A percentile compares a stretch with the other conserved stretches of the same genome.
Evolutionary conservation across 2,329 filamentous ascomycete genomes (phyloP).

Genomic region (Emmonsia crescens): DNA sequence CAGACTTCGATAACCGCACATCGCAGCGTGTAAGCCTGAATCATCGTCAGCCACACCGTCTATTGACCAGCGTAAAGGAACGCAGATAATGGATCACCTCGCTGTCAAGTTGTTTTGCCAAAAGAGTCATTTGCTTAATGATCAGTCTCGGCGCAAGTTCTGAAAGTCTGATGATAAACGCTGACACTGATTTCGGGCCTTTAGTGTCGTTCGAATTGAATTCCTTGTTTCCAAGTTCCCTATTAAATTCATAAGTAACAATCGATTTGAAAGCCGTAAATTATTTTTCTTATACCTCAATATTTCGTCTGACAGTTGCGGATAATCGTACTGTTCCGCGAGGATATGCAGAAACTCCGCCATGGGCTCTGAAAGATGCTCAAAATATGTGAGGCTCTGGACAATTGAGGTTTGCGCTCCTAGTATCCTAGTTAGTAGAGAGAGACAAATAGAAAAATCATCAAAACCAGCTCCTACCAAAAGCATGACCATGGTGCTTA

Average conservation of each 20-base stretch:
- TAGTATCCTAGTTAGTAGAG: slow-evolving; percentile 31
- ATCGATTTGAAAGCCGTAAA: neutral
- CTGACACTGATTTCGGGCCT: slow-evolving; percentile 90
- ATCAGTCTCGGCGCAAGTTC: slow-evolving; percentile 84
- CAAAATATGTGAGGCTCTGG: slow-evolving; percentile 95
- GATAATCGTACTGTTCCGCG: slow-evolving; percentile 94
- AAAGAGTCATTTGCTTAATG: slow-evolving; percentile 92
- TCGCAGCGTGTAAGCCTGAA: slow-evolving; percentile 76
- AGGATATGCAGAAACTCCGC: slow-evolving; percentile 95
- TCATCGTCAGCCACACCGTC: slow-evolving; percentile 10
- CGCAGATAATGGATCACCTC: slow-evolving; percentile 48
- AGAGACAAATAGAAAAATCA: neutral
- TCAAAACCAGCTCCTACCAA: slow-evolving; percentile 48
- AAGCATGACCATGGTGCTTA: slow-evolving; percentile 95
- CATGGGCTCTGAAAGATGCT: slow-evolving; percentile 98
- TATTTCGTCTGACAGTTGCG: slow-evolving; percentile 87
- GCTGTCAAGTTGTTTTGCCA: slow-evolving; percentile 90
- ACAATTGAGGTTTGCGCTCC: slow-evolving; percentile 96
- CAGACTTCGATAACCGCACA: slow-evolving; percentile 95
- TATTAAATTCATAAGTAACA: slow-evolving; percentile 19
- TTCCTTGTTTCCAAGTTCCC: slow-evolving; percentile 92
- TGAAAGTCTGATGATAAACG: slow-evolving; percentile 85
- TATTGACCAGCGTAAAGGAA: neutral
- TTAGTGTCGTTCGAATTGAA: slow-evolving; percentile 95
- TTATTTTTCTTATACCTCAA: slow-evolving; percentile 40